phyloP scores from a whole-genome alignment of 176 grass and related monocot species.

The Paspalum vaginatum region DNA sequence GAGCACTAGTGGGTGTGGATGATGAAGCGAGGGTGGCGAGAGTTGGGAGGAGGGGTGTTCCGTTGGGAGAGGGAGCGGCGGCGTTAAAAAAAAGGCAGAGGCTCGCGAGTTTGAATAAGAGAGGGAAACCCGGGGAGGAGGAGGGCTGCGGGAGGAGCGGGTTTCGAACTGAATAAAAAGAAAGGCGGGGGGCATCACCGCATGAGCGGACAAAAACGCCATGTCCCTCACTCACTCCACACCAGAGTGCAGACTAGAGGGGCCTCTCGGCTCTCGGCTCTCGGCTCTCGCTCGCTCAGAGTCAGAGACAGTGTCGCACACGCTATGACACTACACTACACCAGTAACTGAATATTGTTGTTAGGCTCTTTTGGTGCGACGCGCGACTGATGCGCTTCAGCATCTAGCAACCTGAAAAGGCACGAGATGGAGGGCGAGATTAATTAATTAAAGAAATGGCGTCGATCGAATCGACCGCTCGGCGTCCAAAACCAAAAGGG shows the following conservation, averaged over 20 bases:
- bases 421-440: too few species aligned
- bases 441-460: constrained; percentile 23
- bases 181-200: not conserved
- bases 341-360: not conserved
- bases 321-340: too few species aligned
- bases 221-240: not conserved
- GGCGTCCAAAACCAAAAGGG: too few species aligned
- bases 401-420: too few species aligned
- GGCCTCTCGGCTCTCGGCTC: too few species aligned
- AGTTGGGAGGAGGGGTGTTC: not conserved
- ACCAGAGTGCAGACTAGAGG: not conserved
- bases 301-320: too few species aligned
- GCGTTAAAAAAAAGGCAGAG: constrained; percentile 5
- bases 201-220: constrained; percentile 36
- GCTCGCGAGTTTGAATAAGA: constrained; percentile 52
- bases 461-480: too few species aligned
- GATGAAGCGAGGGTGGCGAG: not conserved
- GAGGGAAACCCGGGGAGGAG: constrained; percentile 45
- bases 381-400: not conserved
- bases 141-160: constrained; percentile 1
- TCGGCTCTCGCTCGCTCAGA: too few species aligned
- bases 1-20: not conserved
- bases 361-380: not conserved
- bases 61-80: not conserved
- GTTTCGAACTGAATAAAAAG: constrained; percentile 45